Evolutionary conservation across 768 basidiomycete genomes (phyloP), one percentile per base, ranked within the genome.

Genomic region (Hydnum rufescens): DNA sequence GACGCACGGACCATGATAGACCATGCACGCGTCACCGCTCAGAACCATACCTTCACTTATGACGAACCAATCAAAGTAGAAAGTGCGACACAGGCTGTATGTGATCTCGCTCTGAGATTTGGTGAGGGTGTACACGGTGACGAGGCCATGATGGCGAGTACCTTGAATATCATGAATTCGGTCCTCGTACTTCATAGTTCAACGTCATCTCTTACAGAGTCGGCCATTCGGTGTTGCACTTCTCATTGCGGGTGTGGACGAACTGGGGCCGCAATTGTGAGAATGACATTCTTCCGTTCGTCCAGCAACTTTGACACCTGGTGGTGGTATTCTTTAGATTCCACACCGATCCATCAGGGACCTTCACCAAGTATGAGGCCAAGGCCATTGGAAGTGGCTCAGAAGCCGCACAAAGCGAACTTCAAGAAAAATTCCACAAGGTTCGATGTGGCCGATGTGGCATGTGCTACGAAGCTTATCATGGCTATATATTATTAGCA

Each of bases 1-100:
- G 95, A 99, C 68, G 93, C 95, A 43, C 78, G 95, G 57, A 99
- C 95, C 47, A 99, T 99, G 86, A 87, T 99, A 66, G 95, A 99
- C 74, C 95, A 99, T 63, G 95, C 95, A 26, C 77, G 95, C 55
- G 92, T 99, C 54, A 97, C 95, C 3, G 76, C 86, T 13, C 87
- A 93, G 66, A 90, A 88, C 66, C 95, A 99, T 66, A 66, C 79
- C 2, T 99, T 97, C 70, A 93, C 87, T 18, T 97, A 95, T 65
- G 88, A 97, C 70, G 95, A 99, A 68, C 71, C 65, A 59, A 97
- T 97, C 70, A 89, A 87, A 63, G 90, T 99, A 52, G 95, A 97
- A 72, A 95, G 90, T 62, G 89, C 78, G 52, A 95, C 95, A 2
- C 95, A 97, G 71, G 92, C 93, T 1, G 90, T 97, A 43, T 95